These are phyloP conservation scores for Penicillium fimorum DNA, from an alignment of 495 filamentous ascomycete species.

Conservation along the genomic window DNA sequence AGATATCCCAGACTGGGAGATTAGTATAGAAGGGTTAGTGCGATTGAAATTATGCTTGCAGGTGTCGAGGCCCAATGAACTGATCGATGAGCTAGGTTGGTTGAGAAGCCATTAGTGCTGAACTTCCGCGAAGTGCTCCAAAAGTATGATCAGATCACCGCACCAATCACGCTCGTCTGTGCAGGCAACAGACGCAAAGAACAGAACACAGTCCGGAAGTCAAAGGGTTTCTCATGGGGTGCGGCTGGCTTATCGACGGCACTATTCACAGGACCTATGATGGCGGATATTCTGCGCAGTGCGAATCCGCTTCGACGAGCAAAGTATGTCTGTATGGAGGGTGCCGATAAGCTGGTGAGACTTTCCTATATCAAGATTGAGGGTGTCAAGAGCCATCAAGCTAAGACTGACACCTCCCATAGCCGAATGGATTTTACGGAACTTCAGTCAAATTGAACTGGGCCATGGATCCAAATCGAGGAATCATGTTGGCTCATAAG, in stretches of 20 bases:
- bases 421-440: slow-evolving; percentile 89
- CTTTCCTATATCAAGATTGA: background rate
- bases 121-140: slow-evolving; percentile 70
- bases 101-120: slow-evolving; percentile 73
- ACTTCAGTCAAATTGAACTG: slow-evolving; percentile 87
- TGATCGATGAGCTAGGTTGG: slow-evolving; percentile 50
- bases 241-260: slow-evolving; percentile 86
- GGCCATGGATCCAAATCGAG: slow-evolving; percentile 80
- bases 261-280: slow-evolving; percentile 80
- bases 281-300: slow-evolving; percentile 68
- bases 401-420: slow-evolving; percentile 8
- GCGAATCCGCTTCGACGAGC: slow-evolving; percentile 70
- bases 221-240: slow-evolving; percentile 96
- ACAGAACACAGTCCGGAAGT: slow-evolving; percentile 88
- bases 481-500: slow-evolving; percentile 85
- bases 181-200: slow-evolving; percentile 94
- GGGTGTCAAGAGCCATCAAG: background rate
- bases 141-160: slow-evolving; percentile 80
- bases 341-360: slow-evolving; percentile 74
- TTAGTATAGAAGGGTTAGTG: slow-evolving; percentile 75
- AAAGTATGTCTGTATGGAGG: slow-evolving; percentile 89
- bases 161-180: slow-evolving; percentile 88
- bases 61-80: background rate
- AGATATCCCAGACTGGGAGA: slow-evolving; percentile 76
- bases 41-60: background rate